phyloP scores from a whole-genome alignment of 805 yeast species.

The Schizosaccharomyces osmophilus region DNA sequence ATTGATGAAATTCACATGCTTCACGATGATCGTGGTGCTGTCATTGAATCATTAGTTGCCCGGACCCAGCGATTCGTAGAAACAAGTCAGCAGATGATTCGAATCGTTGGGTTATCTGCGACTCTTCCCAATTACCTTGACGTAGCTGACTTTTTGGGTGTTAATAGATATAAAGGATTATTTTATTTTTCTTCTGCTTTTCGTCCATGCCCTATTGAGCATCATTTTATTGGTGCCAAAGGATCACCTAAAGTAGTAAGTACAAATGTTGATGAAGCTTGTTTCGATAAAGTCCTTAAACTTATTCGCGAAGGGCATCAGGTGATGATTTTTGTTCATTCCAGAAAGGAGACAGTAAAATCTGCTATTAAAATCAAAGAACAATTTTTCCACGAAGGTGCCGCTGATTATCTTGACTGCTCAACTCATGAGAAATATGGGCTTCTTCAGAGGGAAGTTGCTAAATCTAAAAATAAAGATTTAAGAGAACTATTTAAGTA shows the following conservation, averaged over 20 bases:
- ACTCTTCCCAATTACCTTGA: slow-evolving; percentile 77
- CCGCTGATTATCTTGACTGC: slow-evolving; percentile 23
- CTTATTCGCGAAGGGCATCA: slow-evolving; percentile 34
- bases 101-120: slow-evolving; percentile 86
- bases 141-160: slow-evolving; percentile 79
- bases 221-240: slow-evolving; percentile 61
- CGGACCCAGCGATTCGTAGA: slow-evolving; percentile 89
- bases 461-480: slow-evolving; percentile 47
- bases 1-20: slow-evolving; percentile 91
- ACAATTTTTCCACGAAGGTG: slow-evolving; percentile 39
- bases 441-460: slow-evolving; percentile 34
- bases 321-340: slow-evolving; percentile 91
- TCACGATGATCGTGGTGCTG: slow-evolving; percentile 96
- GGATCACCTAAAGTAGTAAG: slow-evolving; percentile 45
- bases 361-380: slow-evolving; percentile 51
- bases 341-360: slow-evolving; percentile 74
- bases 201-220: slow-evolving; percentile 81
- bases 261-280: slow-evolving; percentile 43
- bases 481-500: slow-evolving; percentile 49
- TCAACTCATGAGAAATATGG: slow-evolving; percentile 12
- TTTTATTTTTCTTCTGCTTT: slow-evolving; percentile 83
- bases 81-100: slow-evolving; percentile 72
- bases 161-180: slow-evolving; percentile 73
- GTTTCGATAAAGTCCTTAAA: slow-evolving; percentile 52
- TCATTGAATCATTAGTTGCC: slow-evolving; percentile 82